These are phyloP conservation scores for Lactifluus hygrophoroides DNA, from an alignment of 768 basidiomycete genomes.

Conservation along the genomic window DNA sequence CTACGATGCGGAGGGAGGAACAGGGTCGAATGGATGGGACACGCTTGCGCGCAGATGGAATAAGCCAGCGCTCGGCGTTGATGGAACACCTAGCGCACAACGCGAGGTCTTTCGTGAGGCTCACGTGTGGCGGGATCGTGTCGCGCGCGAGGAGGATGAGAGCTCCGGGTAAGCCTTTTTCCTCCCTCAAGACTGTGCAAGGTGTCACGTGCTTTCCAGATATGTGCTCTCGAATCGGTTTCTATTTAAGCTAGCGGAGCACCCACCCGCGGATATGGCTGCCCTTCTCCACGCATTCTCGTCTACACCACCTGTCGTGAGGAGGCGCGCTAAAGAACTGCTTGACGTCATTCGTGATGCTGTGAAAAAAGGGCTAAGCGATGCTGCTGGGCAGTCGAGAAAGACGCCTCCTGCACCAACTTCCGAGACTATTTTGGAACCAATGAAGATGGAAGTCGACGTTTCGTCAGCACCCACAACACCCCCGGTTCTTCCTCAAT, in stretches of 20 bases:
- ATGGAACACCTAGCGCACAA: slow-evolving; percentile 36
- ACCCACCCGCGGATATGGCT: slow-evolving; percentile 56
- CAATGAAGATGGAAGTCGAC: slow-evolving; percentile 5
- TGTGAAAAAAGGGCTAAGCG: slow-evolving; percentile 27
- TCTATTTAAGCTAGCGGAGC: slow-evolving; percentile 66
- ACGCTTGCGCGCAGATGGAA: slow-evolving; percentile 78
- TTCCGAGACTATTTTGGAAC: background rate
- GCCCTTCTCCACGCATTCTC: slow-evolving; percentile 52
- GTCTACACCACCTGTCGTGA: slow-evolving; percentile 54
- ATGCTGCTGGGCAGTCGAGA: background rate
- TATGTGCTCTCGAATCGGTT: slow-evolving; percentile 71
- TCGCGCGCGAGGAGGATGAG: slow-evolving; percentile 81
- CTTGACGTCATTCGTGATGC: slow-evolving; percentile 50
- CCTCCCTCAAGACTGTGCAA: background rate
- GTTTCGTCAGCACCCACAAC: background rate
- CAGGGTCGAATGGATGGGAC: slow-evolving; percentile 69
- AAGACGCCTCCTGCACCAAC: background rate
- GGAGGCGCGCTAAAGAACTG: slow-evolving; percentile 54
- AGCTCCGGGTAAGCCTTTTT: slow-evolving; percentile 51
- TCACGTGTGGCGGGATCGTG: slow-evolving; percentile 75
- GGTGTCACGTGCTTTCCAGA: slow-evolving; percentile 29
- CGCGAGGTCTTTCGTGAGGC: slow-evolving; percentile 60
- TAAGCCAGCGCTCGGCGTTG: slow-evolving; percentile 40
- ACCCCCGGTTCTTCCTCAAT: background rate
- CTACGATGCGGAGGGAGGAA: slow-evolving; percentile 59